Base-by-base conservation (phyloP, 164 flowering plant genomes). In the Tetracentron sinense region DNA sequence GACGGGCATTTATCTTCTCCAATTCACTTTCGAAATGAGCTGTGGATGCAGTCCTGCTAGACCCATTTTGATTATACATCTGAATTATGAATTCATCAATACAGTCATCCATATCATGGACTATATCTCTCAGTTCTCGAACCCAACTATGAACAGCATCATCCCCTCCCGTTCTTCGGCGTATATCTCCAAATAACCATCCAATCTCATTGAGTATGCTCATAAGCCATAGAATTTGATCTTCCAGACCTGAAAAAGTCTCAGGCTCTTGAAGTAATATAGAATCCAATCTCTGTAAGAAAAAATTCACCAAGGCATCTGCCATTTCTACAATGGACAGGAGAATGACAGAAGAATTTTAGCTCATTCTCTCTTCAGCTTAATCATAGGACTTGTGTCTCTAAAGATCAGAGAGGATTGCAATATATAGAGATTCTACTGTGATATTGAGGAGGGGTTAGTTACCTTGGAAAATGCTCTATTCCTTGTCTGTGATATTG, bases 81-180 rank as follows among this genome's bases (percentile, higher is more conserved):
- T 60, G 63, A 59, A 74, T 46, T 26, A 70, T 29, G 46, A 69
- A 63, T 33, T 62, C 63, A 46, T 70, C 74, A 11, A 74, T 30
- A 8, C 26, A 55, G 42, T 74, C 64, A 27, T 74, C 74, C 48
- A 47, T 54, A n/a, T 60, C 64, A 31, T 58, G 42, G 26, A 70
- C 21, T 20, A 56, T 7, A 54, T 42, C 48, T 50, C 27, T 70
- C 58, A 69, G 29, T 22, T 62, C 71, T 11, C 22, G 42, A 12
- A 57, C 42, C 74, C 71, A 69, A 28, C 60, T 42, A 59, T 19
- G 26, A 42, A 20, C 60, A 27, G 46, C 28, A 42, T 27, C 58
- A 59, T 30, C 27, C 11, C 25, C 62, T 26, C 38, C 61, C 28
- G 7, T 54, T 7, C 50, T 38, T 14, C 3, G 7, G 31, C 56